Conservation (phyloP, 352 stramenopile species). For the Phytopythium montanum region DNA sequence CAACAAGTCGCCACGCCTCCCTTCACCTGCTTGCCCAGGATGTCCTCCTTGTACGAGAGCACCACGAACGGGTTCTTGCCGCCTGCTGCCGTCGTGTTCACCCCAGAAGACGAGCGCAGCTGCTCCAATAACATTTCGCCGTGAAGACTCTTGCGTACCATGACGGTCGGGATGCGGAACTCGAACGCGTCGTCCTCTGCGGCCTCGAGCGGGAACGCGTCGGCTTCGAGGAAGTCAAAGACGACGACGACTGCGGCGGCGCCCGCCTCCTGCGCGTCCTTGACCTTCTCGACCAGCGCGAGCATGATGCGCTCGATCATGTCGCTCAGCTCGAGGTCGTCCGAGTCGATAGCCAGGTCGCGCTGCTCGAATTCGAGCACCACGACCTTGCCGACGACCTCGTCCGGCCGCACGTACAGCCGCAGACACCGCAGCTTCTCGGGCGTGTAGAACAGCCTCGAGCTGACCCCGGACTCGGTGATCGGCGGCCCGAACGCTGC, state of each 20-base stretch:
- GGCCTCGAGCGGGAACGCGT: constrained; percentile 55
- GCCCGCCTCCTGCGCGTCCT: constrained; percentile 59
- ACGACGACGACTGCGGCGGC: constrained; percentile 52
- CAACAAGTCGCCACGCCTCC: not conserved
- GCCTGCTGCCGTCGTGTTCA: constrained; percentile 1
- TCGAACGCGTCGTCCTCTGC: constrained; percentile 49
- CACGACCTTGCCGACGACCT: constrained; percentile 60
- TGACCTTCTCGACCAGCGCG: constrained; percentile 65
- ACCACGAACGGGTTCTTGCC: constrained; percentile 31
- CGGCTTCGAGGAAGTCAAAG: constrained; percentile 68
- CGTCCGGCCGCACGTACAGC: constrained; percentile 63
- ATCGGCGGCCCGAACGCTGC: constrained; percentile 48
- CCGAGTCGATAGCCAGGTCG: constrained; percentile 47
- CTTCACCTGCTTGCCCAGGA: constrained; percentile 71
- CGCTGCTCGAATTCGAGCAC: constrained; percentile 66
- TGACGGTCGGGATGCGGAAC: constrained; percentile 60
- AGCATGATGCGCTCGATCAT: constrained; percentile 66
- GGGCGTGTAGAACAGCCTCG: constrained; percentile 60
- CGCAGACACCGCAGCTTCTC: constrained; percentile 56
- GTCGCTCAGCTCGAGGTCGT: constrained; percentile 49
- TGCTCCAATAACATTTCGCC: constrained; percentile 55
- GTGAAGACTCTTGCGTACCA: constrained; percentile 54
- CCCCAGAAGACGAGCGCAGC: constrained; percentile 9
- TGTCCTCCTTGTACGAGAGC: constrained; percentile 63
- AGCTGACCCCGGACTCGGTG: constrained; percentile 24